Evolutionary conservation across 2,329 filamentous ascomycete species (phyloP).

Genomic region (Fusarium sp.): DNA sequence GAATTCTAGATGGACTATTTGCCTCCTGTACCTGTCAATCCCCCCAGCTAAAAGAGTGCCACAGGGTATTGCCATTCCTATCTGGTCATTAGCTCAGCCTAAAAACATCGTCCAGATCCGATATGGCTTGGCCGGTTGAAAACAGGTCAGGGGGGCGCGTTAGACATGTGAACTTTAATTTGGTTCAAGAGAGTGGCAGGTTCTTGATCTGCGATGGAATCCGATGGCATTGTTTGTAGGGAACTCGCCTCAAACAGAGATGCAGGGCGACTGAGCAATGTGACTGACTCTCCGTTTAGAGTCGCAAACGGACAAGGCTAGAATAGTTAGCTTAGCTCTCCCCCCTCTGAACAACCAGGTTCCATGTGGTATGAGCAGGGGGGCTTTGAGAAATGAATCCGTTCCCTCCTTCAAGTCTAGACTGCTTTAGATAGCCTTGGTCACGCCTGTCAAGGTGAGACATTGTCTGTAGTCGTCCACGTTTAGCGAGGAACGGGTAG

Average conservation of each 20-base stretch:
- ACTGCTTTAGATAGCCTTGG: neutral
- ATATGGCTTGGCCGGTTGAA: neutral
- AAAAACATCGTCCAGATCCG: neutral
- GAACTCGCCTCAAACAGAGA: constrained; percentile 9
- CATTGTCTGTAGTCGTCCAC: constrained; percentile 3
- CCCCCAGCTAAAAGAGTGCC: neutral
- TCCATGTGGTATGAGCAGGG: constrained; percentile 4
- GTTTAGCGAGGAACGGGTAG: neutral
- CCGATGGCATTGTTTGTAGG: constrained; percentile 4
- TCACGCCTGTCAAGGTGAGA: constrained; percentile 22
- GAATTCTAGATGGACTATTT: constrained; percentile 1
- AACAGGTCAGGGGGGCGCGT: neutral
- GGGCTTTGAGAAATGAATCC: constrained; percentile 9
- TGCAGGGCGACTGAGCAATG: neutral
- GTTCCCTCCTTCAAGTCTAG: neutral
- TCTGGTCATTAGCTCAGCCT: neutral
- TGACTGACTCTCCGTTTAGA: neutral
- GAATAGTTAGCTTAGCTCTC: neutral
- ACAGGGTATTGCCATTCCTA: neutral
- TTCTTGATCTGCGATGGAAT: neutral
- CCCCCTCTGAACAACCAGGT: neutral
- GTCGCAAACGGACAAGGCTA: neutral
- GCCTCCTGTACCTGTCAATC: neutral
- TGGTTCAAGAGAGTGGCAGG: neutral
- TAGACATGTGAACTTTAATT: neutral